These are phyloP conservation scores for Amoebophrya sp. DNA, from an alignment of 169 alveolate species.

Conservation along the genomic window DNA sequence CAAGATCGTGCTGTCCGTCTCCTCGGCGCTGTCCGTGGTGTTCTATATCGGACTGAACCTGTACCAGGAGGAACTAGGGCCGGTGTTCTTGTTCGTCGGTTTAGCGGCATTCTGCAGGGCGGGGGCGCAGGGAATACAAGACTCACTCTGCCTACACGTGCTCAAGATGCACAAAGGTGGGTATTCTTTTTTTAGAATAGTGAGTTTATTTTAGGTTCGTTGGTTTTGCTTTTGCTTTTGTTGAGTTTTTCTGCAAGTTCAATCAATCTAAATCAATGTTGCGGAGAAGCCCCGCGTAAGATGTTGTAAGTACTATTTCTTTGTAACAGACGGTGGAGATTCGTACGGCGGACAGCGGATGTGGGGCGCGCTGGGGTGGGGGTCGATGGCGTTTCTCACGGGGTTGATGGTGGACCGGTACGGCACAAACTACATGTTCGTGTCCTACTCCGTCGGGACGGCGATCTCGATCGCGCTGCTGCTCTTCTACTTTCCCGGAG, in stretches of 20 bases:
- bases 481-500: background rate
- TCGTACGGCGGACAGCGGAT: slow-evolving; percentile 13
- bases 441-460: background rate
- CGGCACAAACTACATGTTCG: background rate
- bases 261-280: too few relatives aligned
- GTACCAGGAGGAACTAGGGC: background rate
- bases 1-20: background rate
- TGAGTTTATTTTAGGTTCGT: too few relatives aligned
- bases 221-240: too few relatives aligned
- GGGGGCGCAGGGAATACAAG: background rate
- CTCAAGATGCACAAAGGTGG: background rate
- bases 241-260: too few relatives aligned
- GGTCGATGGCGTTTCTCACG: background rate
- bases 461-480: background rate
- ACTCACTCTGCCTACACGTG: background rate
- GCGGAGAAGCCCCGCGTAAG: too few relatives aligned
- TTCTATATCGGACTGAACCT: background rate
- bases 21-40: background rate
- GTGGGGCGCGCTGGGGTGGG: slow-evolving; percentile 17
- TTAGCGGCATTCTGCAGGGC: background rate
- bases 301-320: too few relatives aligned
- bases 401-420: background rate
- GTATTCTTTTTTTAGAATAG: too few relatives aligned
- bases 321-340: too few relatives aligned
- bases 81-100: background rate